Evolutionary conservation across 202 grass and related monocot genomes (phyloP), one percentile per base, ranked within the genome.

Genomic region (Schoenoplectus tabernaemontani): DNA sequence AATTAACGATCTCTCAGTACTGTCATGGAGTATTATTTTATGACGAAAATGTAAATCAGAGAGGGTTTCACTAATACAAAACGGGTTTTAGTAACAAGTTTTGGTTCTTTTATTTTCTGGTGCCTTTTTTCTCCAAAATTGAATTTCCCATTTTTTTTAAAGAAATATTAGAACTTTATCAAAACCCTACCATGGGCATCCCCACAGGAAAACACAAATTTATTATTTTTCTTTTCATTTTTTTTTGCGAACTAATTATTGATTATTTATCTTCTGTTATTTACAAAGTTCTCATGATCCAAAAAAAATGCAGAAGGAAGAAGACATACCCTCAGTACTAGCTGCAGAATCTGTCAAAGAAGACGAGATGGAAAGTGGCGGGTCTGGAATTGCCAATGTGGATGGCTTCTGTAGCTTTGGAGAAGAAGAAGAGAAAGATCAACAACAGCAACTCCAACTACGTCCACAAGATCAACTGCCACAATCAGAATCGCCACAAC

Each of bases 331-430:
- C 76, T 86, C 85, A 84, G 82, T 89, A 64, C 81, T 85, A 60
- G 84, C 82, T 8, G 46, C 85, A 1, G 80, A 84, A 34, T 32
- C 57, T 60, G 68, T 84, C 62, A 95, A 99, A 88, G 96, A 99
- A 77, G 96, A 99, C 43, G 92, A 93, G 57, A 93, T 98, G 86
- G 94, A 93, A 58, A 98, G 95, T 81, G 90, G 88, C 47, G 88
- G 86, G 73, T 99, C 96, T 13, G 91, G 92, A 17, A 95, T 88
- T 80, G 91, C 54, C 13, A 90, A 94, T 79, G 74, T 95, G 1
- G 96, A 99, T 73, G 90, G 91, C 15, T 81, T 97, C 0, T 89
- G 93, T 44, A 84, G 88, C 82, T 95, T 91, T 74, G 87, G 82
- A 15, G 94, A 94, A 71, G 89, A 87, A 0, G 87, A 98, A 73